Percentiles rank a stretch among this genome's conserved stretches.
Evolutionary conservation across 768 basidiomycete species (phyloP).

Genomic region (Podaxis carcinomalis): DNA sequence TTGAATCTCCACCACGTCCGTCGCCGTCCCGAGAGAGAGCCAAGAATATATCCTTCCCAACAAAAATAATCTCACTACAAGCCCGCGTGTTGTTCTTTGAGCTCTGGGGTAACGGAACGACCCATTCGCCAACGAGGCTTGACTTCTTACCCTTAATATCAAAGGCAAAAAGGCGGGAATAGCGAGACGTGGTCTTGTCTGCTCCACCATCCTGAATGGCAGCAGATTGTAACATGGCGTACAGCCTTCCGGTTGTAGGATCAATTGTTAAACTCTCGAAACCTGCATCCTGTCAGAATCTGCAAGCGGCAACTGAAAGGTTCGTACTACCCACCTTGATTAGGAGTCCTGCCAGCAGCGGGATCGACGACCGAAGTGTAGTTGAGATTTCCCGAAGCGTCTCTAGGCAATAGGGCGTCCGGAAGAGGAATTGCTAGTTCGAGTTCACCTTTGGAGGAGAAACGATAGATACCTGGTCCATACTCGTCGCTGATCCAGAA

Average conservation of each 20-base stretch:
- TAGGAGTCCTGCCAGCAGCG: slow-evolving; percentile 46
- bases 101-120: slow-evolving; percentile 53
- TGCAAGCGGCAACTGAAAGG: not conserved
- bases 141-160: slow-evolving; percentile 38
- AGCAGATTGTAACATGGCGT: slow-evolving; percentile 60
- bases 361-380: slow-evolving; percentile 50
- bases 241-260: slow-evolving; percentile 42
- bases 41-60: slow-evolving; percentile 51
- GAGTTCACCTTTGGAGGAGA: slow-evolving; percentile 40
- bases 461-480: slow-evolving; percentile 61
- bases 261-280: slow-evolving; percentile 59
- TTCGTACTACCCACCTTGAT: slow-evolving; percentile 38
- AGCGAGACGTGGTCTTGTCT: slow-evolving; percentile 41
- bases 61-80: slow-evolving; percentile 56
- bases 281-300: slow-evolving; percentile 25
- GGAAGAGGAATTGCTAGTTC: slow-evolving; percentile 58
- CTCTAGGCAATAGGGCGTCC: slow-evolving; percentile 47
- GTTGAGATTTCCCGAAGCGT: slow-evolving; percentile 38
- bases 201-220: slow-evolving; percentile 60
- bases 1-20: slow-evolving; percentile 50
- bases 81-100: slow-evolving; percentile 46
- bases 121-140: slow-evolving; percentile 49
- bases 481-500: slow-evolving; percentile 71
- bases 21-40: slow-evolving; percentile 56
- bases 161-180: slow-evolving; percentile 54